Conservation (phyloP, 192 early-diverging fungal species). For the Phycomyces blakesleeanus region DNA sequence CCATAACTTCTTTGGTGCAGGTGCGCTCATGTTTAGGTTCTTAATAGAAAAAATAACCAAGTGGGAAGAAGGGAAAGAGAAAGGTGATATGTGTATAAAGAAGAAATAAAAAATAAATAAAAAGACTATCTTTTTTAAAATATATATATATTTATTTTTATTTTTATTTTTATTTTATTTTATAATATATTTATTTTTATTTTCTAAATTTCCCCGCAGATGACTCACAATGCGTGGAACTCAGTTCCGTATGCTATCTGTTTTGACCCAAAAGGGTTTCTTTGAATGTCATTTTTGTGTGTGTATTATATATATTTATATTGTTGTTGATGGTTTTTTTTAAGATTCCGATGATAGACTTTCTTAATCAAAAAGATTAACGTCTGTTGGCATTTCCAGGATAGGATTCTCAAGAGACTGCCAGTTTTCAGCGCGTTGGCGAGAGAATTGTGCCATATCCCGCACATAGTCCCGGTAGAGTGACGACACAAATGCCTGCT, state of each 20-base stretch:
- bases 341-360: neutral
- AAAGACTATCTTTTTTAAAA: neutral
- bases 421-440: conserved; percentile 23
- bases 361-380: conserved; percentile 17
- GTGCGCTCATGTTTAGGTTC: conserved; percentile 3
- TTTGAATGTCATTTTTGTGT: no score
- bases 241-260: no score
- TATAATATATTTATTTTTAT: neutral
- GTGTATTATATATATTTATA: no score
- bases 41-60: neutral
- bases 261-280: no score
- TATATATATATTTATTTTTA: neutral
- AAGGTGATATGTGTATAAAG: no score
- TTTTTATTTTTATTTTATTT: neutral
- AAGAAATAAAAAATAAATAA: neutral
- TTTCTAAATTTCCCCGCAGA: neutral
- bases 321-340: no score
- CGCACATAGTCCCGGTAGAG: conserved; percentile 63
- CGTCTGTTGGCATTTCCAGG: conserved; percentile 28
- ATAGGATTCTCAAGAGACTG: conserved; percentile 28
- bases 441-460: conserved; percentile 49
- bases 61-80: neutral
- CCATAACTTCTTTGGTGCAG: conserved; percentile 57
- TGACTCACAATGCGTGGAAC: neutral
- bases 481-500: conserved; percentile 52